Evolutionary conservation across 768 basidiomycete species (phyloP), one percentile per base, ranked within the genome.

Genomic region (Strobilomyces echinocephalus): DNA sequence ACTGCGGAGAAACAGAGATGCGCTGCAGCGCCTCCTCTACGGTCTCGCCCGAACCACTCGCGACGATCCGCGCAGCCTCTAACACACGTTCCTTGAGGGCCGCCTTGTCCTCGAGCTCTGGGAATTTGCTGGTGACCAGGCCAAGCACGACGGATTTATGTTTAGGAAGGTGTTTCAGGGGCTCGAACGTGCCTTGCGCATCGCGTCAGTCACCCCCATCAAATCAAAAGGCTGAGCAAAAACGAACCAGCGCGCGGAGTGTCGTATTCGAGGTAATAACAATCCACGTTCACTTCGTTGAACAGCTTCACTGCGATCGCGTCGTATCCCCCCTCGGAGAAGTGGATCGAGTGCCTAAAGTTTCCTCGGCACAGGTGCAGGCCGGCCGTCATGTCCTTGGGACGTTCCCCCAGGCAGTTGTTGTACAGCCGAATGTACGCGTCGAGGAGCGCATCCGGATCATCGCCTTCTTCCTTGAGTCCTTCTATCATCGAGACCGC

Each of bases 391-490:
- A 78, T 69, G 59, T 77, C 76, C 7, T 28, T 49, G 2, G 73
- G 74, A 42, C 69, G 70, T 33, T 60, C 64, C 47, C 67, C 57
- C n/a, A 79, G 60, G 55, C 71, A 68, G 36, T 66, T 66, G 55
- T 70, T 72, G 65, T 74, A 76, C 39, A 73, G 62, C 56, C 69
- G 62, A 60, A 76, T 74, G 55, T 73, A 87, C 67, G 80, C 80
- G 53, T 87, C 79, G 18, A 91, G 74, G 41, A 90, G 74, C 4
- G 77, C 77, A 48, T 79, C 81, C 16, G 81, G 77, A 68, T 90
- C 83, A 18, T 81, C 74, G 0, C 80, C 81, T 40, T 77, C 79
- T 24, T 73, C 75, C 62, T 76, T 75, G 82, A 89, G 84, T 18
- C 78, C 79, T 57, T 75, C 59, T 42, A 77, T 67, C 73, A 79